Base-by-base conservation (phyloP, 1,284 basidiomycete species). In the Vanrija sp. region DNA sequence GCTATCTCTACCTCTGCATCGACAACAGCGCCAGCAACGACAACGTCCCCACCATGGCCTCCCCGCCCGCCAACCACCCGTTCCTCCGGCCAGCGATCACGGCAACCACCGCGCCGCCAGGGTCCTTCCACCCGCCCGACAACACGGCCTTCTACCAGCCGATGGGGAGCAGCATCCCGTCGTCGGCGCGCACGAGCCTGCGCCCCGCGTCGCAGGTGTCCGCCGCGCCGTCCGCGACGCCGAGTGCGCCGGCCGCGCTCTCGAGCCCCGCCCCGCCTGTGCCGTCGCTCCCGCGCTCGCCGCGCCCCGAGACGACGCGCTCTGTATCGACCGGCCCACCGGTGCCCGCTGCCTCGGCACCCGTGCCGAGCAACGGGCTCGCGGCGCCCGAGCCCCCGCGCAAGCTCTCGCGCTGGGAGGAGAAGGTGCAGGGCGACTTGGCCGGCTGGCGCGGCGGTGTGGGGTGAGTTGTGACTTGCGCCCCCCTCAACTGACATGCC, bases 371-470 rank as follows among this genome's bases (percentile, higher is more conserved):
- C 5, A 34, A 34, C 12, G 34, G 34, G 2, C 9, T 14, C 34
- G 23, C 23, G 1, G 43, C 16, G 42, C 39, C 40, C 28, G 44
- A 47, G n/a, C 51, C 54, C 6, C 54, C 46, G n/a, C 5, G 52
- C n/a, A 58, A 62, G 45, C 54, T 59, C 6, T 47, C 49, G 29
- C 46, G 60, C 21, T 68, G 66, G 64, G 60, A 61, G 39, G 65
- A 64, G 40, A 74, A 74, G 55, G 64, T 73, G 5, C 54, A 66
- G 45, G 55, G 58, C 39, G 73, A 74, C 51, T 46, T 72, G 12
- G 53, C 58, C 8, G 73, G 71, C 2, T 75, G 73, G 73, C 61
- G 73, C 34, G 71, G 70, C 7, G 73, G 73, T 9, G 54, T 68
- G 57, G 71, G 73, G 72, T 72, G 55, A 58, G 71, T 66, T 23